Conservation (phyloP, 306 rosid species). For the Lablab purpureus region DNA sequence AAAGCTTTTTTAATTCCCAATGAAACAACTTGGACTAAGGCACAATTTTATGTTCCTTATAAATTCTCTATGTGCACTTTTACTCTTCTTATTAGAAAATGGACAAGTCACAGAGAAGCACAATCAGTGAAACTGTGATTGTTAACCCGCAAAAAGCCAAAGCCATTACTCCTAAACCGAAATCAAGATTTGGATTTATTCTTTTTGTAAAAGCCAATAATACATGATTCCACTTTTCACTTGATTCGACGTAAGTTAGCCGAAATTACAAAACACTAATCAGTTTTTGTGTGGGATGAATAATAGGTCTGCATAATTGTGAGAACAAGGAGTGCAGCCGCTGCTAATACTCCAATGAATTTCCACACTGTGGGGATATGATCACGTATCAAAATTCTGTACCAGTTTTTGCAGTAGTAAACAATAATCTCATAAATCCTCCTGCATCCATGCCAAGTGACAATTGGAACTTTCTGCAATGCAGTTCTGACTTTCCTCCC, state of each 20-base stretch:
- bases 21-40: not conserved
- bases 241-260: not conserved
- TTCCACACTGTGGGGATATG: slow-evolving; percentile 48
- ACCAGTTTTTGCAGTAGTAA: slow-evolving; percentile 32
- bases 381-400: slow-evolving; percentile 13
- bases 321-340: slow-evolving; percentile 29
- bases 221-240: not conserved
- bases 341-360: slow-evolving; percentile 43
- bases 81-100: not conserved
- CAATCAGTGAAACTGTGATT: not conserved
- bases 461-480: not conserved
- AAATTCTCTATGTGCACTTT: not conserved
- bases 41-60: not conserved
- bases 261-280: not conserved
- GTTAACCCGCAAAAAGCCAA: not conserved
- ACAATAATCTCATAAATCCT: not conserved
- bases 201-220: slow-evolving; percentile 4
- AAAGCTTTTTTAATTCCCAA: no score
- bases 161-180: not conserved
- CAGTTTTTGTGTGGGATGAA: not conserved
- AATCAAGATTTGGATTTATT: not conserved
- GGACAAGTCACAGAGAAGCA: not conserved
- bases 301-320: slow-evolving; percentile 47
- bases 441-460: slow-evolving; percentile 17
- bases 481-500: not conserved